These are phyloP conservation scores for Cyberlindnera veronae DNA, from an alignment of 805 yeast species.

Conservation along the genomic window DNA sequence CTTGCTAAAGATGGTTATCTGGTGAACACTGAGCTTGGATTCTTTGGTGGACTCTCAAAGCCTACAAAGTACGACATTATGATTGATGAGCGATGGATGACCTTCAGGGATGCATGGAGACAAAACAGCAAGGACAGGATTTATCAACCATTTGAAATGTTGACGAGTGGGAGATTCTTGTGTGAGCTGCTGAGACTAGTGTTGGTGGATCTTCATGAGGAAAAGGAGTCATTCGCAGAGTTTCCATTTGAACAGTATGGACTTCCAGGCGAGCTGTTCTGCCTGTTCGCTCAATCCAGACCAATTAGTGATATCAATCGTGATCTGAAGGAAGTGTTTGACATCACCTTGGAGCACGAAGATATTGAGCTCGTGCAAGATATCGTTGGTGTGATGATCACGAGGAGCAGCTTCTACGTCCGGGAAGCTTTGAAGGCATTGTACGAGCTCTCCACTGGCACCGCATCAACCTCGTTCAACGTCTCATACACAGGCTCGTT, in stretches of 20 bases:
- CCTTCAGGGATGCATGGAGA: conserved; percentile 5
- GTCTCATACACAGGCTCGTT: conserved; percentile 54
- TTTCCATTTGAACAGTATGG: conserved; percentile 4
- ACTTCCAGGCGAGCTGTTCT: conserved; percentile 2
- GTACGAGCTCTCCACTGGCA: conserved; percentile 5
- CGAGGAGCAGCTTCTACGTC: conserved; percentile 9
- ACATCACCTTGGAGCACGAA: not conserved
- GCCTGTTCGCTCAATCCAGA: conserved; percentile 1
- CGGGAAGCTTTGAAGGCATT: conserved; percentile 9
- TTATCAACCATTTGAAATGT: conserved; percentile 54
- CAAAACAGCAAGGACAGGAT: conserved; percentile 19
- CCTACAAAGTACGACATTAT: conserved; percentile 39
- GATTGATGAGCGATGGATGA: conserved; percentile 33
- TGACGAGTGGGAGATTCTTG: conserved; percentile 54
- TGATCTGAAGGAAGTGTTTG: not conserved
- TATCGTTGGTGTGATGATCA: not conserved
- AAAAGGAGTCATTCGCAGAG: not conserved
- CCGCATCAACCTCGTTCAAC: conserved; percentile 16
- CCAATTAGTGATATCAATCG: too few species aligned
- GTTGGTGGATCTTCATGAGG: conserved; percentile 30
- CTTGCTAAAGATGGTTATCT: conserved; percentile 33
- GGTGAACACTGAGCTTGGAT: conserved; percentile 52
- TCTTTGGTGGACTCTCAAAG: conserved; percentile 43
- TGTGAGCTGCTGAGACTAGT: conserved; percentile 49
- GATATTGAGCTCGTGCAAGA: not conserved